Conservation (phyloP, 495 filamentous ascomycete species). For the Glutinoglossum americanum region DNA sequence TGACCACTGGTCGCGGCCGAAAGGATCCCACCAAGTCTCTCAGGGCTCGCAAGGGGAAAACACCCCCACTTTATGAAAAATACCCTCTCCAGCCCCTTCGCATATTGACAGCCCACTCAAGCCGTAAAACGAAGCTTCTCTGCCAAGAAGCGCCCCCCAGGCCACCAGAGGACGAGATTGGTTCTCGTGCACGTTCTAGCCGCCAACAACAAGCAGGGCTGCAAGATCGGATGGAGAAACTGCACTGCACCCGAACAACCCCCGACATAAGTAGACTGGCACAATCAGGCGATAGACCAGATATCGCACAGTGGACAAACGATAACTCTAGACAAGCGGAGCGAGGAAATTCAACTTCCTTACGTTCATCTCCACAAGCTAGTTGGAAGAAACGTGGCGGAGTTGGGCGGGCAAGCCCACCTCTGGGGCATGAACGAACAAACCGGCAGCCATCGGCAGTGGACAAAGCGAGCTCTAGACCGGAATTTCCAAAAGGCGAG, state of each 20-base stretch:
- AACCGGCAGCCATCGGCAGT: background rate
- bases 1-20: background rate
- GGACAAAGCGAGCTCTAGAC: background rate
- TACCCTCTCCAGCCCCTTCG: background rate
- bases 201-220: background rate
- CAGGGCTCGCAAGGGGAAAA: background rate
- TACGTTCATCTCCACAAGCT: background rate
- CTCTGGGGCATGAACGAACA: background rate
- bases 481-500: background rate
- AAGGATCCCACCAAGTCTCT: background rate
- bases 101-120: background rate
- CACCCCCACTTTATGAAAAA: background rate
- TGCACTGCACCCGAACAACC: background rate
- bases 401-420: background rate
- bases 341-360: background rate
- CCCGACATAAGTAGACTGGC: background rate
- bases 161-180: background rate
- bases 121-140: background rate
- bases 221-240: background rate
- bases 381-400: background rate
- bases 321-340: background rate
- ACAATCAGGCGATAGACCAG: background rate
- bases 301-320: background rate
- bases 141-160: background rate
- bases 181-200: background rate